Evolutionary conservation across 2,329 filamentous ascomycete species (phyloP).

Genomic region (Fusarium setosum): DNA sequence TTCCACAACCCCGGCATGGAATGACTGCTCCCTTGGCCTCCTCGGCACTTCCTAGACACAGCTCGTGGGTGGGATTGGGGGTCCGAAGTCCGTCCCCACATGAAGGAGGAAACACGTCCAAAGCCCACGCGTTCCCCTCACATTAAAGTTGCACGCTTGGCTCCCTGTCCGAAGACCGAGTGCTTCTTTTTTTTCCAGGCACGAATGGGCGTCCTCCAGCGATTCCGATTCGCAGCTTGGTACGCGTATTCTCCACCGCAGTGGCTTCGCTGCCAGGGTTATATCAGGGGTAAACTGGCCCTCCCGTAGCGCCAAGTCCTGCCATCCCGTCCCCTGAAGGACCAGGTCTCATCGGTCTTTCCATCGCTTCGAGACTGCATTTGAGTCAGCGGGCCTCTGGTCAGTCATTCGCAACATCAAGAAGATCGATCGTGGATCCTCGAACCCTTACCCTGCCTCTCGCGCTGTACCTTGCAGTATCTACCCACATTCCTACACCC

Average conservation of each 20-base stretch:
- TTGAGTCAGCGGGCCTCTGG: conserved; percentile 4
- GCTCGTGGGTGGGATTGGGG: not conserved
- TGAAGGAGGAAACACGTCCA: not conserved
- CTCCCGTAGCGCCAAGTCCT: conserved; percentile 29
- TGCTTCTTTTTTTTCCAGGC: not conserved
- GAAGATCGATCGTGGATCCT: conserved; percentile 37
- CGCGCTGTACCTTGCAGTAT: conserved; percentile 33
- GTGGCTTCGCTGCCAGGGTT: conserved; percentile 25
- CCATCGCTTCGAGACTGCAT: conserved; percentile 14
- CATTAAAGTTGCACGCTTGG: not conserved
- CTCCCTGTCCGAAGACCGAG: not conserved
- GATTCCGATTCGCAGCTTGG: conserved; percentile 26
- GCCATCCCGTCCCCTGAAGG: conserved; percentile 22
- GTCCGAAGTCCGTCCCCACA: not conserved
- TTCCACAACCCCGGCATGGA: not conserved
- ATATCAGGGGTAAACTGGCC: conserved; percentile 29
- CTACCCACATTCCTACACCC: conserved; percentile 32
- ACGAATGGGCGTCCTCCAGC: conserved; percentile 3
- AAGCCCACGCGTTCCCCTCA: not conserved
- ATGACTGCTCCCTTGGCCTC: not conserved
- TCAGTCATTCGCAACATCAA: conserved; percentile 3
- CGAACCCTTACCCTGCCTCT: conserved; percentile 19
- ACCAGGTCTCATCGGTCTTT: conserved; percentile 10
- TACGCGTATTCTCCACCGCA: conserved; percentile 25
- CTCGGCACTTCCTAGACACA: not conserved